Percentiles rank a stretch among this genome's conserved stretches.
phyloP scores from a whole-genome alignment of 2,329 filamentous ascomycete species.

The Aspergillus brunneoviolaceus region DNA sequence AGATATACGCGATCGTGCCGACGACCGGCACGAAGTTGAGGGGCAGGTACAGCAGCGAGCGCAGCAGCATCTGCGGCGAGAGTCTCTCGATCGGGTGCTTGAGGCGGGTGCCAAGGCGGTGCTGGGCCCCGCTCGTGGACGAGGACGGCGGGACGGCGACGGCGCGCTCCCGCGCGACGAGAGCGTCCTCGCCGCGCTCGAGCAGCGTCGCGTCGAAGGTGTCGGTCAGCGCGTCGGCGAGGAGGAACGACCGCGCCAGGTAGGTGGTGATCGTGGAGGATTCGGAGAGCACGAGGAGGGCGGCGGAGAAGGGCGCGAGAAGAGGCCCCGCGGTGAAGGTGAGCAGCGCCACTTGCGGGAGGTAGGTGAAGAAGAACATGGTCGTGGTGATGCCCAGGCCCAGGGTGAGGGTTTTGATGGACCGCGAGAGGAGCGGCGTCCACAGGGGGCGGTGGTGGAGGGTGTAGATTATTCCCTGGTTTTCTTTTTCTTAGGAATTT shows the following conservation, averaged over 20 bases:
- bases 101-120: slow-evolving; percentile 47
- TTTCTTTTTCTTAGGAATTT: not conserved
- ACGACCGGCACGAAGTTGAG: slow-evolving; percentile 91
- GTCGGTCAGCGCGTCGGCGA: slow-evolving; percentile 80
- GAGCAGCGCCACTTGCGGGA: slow-evolving; percentile 79
- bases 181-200: slow-evolving; percentile 52
- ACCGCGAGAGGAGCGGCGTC: slow-evolving; percentile 58
- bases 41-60: slow-evolving; percentile 82
- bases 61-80: slow-evolving; percentile 62
- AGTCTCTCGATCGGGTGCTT: slow-evolving; percentile 52
- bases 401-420: slow-evolving; percentile 64
- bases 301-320: slow-evolving; percentile 61
- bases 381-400: slow-evolving; percentile 69
- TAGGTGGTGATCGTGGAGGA: slow-evolving; percentile 52
- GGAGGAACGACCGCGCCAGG: slow-evolving; percentile 68
- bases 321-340: slow-evolving; percentile 76
- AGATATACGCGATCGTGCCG: slow-evolving; percentile 77
- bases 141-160: slow-evolving; percentile 52
- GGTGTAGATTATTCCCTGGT: slow-evolving; percentile 62
- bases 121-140: slow-evolving; percentile 29
- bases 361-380: slow-evolving; percentile 88
- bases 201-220: slow-evolving; percentile 77
- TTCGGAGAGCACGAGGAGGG: slow-evolving; percentile 60
- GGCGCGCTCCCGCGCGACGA: slow-evolving; percentile 74
- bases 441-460: slow-evolving; percentile 58